Base-by-base conservation (phyloP, 2,329 filamentous ascomycete species). In the Corynespora cassiicola region DNA sequence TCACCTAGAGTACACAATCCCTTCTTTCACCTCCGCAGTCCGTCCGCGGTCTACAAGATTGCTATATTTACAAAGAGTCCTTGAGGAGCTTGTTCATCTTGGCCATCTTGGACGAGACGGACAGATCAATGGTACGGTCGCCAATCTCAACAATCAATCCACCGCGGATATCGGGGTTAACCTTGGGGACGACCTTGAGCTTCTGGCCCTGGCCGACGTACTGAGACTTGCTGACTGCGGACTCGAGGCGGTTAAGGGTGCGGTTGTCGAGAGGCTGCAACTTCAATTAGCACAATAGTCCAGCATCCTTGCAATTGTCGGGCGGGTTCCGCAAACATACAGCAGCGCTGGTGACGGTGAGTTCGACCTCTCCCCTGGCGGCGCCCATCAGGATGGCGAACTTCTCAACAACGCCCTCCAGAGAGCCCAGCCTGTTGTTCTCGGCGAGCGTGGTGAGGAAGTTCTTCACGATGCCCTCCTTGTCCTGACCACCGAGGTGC, bases 21-120 rank as follows among this genome's bases (percentile, higher is more conserved):
- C 51, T 38, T 36, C 45, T 45, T 48, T 45, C 41, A 34, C 42
- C 44, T 42, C 45, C 39, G 32, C 39, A 28, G 28, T 24, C 26
- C 39, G 28, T 36, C 28, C 40, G 17, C 24, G 36, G 35, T 42
- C 27, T 45, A 45, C 38, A 39, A 39, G 40, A 35, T 45, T 40
- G 37, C 32, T 52, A 66, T 71, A 74, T 90, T 88, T 96, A 99
- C 88, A 99, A 80, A 74, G 87, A 82, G 77, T 99, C 94, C 61
- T 82, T 91, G 70, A 99, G 87, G 72, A 96, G 86, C 87, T 97
- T 99, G 89, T 99, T 99, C 84, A 99, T 89, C 85, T 90, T 95
- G 72, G 88, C 82, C 75, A 99, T 87, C 82, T 92, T 95, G 71
- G 88, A 80, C 32, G 92, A 92, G 66, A 99, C 91, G 75, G 87